These are phyloP conservation scores for Mycena sanguinolenta DNA, from an alignment of 768 basidiomycete species.

Conservation along the genomic window DNA sequence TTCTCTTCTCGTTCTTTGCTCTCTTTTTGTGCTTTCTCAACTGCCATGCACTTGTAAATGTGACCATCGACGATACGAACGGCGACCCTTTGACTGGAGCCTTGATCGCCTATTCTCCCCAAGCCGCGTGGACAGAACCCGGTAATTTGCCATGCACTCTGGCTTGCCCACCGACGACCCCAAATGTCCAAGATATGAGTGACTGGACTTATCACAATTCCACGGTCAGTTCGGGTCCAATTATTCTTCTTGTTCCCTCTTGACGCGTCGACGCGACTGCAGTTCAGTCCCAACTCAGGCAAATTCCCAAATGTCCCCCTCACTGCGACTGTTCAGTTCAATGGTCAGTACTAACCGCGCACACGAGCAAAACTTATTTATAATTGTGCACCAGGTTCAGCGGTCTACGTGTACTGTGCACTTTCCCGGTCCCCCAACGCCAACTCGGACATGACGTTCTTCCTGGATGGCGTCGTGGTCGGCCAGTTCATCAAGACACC, in stretches of 20 bases:
- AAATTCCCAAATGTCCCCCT: constrained; percentile 36
- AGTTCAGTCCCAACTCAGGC: constrained; percentile 35
- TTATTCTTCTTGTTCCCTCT: background rate
- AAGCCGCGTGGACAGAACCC: constrained; percentile 48
- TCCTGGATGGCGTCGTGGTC: constrained; percentile 47
- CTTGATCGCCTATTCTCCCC: constrained; percentile 49
- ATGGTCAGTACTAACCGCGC: constrained; percentile 44
- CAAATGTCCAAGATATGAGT: constrained; percentile 17
- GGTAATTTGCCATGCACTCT: background rate
- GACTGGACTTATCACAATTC: constrained; percentile 54
- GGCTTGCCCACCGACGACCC: background rate
- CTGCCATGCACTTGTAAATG: constrained; percentile 45
- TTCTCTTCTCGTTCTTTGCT: constrained; percentile 10
- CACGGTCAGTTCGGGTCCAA: constrained; percentile 35
- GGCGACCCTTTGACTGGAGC: constrained; percentile 48
- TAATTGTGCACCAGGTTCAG: constrained; percentile 49
- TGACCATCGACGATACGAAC: constrained; percentile 58
- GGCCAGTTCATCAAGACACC: constrained; percentile 42
- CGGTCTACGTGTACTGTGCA: constrained; percentile 59
- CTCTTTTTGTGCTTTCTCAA: constrained; percentile 25
- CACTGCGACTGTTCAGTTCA: constrained; percentile 49
- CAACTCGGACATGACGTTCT: constrained; percentile 50
- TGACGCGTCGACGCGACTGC: constrained; percentile 13
- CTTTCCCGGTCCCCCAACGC: constrained; percentile 48
- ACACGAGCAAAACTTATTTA: background rate